Conservation (phyloP, 108 stramenopile genomes). For the Pseudonitzschia pungens region DNA sequence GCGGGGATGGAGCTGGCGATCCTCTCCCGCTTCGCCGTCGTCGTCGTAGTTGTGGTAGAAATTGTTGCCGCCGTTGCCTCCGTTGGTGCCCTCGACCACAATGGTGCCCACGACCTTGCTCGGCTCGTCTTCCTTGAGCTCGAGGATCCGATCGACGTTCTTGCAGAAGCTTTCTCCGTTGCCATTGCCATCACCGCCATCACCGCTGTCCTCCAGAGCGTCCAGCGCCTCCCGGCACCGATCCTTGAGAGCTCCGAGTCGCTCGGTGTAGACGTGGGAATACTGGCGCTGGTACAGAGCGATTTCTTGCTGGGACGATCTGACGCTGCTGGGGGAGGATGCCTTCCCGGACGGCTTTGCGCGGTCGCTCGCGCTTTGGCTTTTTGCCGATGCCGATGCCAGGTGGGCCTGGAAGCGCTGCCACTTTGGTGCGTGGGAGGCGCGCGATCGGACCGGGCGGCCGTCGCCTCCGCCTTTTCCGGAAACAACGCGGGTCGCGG, state of each 20-base stretch:
- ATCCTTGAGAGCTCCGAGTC: constrained; percentile 50
- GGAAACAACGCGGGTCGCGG: no score
- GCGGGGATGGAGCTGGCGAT: constrained; percentile 29
- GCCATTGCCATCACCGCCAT: no score
- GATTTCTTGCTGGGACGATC: constrained; percentile 14
- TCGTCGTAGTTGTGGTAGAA: constrained; percentile 7
- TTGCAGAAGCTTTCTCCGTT: no score
- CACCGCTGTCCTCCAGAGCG: not conserved
- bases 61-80: not conserved
- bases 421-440: constrained; percentile 45
- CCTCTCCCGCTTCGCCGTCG: constrained; percentile 35
- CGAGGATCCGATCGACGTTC: constrained; percentile 65
- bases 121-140: constrained; percentile 62
- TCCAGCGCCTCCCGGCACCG: constrained; percentile 51
- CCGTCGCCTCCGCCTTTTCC: no score
- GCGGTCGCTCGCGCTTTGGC: constrained; percentile 7
- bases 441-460: constrained; percentile 29
- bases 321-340: not conserved
- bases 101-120: constrained; percentile 76
- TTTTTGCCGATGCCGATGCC: not conserved
- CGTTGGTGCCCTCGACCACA: constrained; percentile 32
- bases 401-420: constrained; percentile 49
- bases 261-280: constrained; percentile 78
- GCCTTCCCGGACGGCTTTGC: not conserved
- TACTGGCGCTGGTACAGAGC: constrained; percentile 80